Base-by-base conservation (phyloP, 805 yeast species). In the Candida mattraensis region DNA sequence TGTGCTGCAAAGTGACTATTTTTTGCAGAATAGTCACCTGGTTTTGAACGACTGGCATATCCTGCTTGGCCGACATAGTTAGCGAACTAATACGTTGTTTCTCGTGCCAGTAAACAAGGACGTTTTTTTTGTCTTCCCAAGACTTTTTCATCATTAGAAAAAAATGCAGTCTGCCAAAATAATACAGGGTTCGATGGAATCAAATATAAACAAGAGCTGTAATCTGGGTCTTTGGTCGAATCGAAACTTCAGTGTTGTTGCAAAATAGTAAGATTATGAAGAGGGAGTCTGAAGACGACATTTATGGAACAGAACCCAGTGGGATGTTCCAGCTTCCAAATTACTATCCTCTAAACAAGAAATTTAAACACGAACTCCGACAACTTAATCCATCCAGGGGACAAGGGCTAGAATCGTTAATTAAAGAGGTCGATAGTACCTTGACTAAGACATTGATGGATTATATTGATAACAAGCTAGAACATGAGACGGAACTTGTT, bases 1-100 rank as follows among this genome's bases (percentile, higher is more conserved):
- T 55, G 32, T 62, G 64, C 34, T 62, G 67, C 19, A 62, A 46
- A 5, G 67, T 62, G 18, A 62, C 63, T 7, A 62, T 57, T 42
- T 62, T 61, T 34, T 61, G 65, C 18, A 62, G 46, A 6, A 53
- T 50, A 4, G 66, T 57, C 20, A 61, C 61, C 29, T 47, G 46
- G 48, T 54, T 47, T 28, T 56, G 53, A 53, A 53, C 45, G 12
- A 42, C 45, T 22, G 47, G 44, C 25, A 54, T 53, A 34, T 54
- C 59, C 28, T 55, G 50, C 19, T 49, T 51, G 2, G 59, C 51
- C 0, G 57, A 55, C 60, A 53, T 54, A 27, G 12, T 39, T 10
- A 5, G 19, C 10, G 30, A n/a, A n/a, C n/a, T n/a, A n/a, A n/a
- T 19, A 10, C 12, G 20, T 23, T 29, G 12, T 15, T 23, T 18